A percentile compares a stretch with the other conserved stretches of the same genome.
phyloP scores from a whole-genome alignment of 139 green algal species.

The Chlorella vulgaris region DNA sequence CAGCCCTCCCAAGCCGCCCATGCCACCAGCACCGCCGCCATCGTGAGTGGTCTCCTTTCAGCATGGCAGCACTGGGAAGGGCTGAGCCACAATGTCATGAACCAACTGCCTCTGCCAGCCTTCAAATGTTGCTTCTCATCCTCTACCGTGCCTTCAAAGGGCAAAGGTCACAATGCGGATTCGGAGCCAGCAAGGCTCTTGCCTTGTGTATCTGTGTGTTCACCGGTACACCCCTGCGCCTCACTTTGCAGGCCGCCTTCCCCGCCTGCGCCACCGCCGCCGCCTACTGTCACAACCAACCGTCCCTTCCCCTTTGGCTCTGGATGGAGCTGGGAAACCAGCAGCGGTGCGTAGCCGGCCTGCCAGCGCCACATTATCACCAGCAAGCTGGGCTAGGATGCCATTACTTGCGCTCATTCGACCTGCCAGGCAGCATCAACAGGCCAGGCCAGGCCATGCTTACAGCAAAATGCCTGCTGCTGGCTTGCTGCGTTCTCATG shows the following conservation, averaged over 20 bases:
- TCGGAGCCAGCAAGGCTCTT: neutral
- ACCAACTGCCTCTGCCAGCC: neutral
- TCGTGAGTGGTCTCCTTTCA: conserved; percentile 1
- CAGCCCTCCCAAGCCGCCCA: conserved; percentile 4
- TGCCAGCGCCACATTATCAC: neutral
- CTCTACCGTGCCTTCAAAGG: too few species aligned
- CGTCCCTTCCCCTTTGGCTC: conserved; percentile 36
- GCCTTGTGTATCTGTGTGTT: neutral
- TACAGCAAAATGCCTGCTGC: too few species aligned
- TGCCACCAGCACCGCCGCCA: conserved; percentile 1
- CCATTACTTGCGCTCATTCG: neutral
- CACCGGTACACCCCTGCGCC: neutral
- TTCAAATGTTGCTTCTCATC: neutral
- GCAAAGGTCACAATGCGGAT: too few species aligned
- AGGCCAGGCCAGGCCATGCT: neutral
- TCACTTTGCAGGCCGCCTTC: conserved; percentile 12
- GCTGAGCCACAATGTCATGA: neutral
- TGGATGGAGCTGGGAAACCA: conserved; percentile 18
- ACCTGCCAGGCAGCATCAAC: neutral
- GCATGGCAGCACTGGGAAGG: neutral
- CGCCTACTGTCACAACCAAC: neutral
- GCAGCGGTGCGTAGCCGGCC: neutral
- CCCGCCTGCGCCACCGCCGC: conserved; percentile 17
- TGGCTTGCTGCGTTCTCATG: too few species aligned
- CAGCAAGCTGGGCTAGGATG: neutral